Evolutionary conservation across 208 protist species (phyloP).

Genomic region (Strigomonas galati): DNA sequence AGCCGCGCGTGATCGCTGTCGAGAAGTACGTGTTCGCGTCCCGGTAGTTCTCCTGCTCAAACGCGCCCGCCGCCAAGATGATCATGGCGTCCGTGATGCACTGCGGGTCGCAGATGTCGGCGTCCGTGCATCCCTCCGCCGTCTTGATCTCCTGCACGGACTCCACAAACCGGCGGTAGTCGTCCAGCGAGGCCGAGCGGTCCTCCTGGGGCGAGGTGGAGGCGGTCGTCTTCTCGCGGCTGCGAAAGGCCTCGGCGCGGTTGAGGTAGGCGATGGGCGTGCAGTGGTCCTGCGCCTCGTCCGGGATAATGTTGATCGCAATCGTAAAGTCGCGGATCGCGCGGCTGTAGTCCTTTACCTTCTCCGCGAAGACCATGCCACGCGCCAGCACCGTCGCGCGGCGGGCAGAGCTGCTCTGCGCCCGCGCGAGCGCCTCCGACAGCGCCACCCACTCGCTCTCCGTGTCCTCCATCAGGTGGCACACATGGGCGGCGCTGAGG

Average conservation of each 20-base stretch:
- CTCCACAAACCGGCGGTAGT: slow-evolving; percentile 57
- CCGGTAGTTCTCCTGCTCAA: slow-evolving; percentile 40
- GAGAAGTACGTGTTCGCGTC: slow-evolving; percentile 68
- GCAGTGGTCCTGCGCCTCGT: slow-evolving; percentile 38
- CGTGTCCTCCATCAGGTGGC: slow-evolving; percentile 43
- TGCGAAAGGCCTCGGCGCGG: slow-evolving; percentile 63
- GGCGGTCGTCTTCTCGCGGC: slow-evolving; percentile 27
- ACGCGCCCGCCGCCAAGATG: slow-evolving; percentile 77
- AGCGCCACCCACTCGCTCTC: slow-evolving; percentile 51
- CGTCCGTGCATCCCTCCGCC: background rate
- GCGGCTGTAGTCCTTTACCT: slow-evolving; percentile 46
- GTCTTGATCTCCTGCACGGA: slow-evolving; percentile 18
- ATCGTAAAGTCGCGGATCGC: slow-evolving; percentile 84
- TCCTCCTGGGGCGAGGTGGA: slow-evolving; percentile 33
- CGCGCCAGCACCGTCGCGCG: slow-evolving; percentile 65
- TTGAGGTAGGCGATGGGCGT: slow-evolving; percentile 71
- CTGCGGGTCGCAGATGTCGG: slow-evolving; percentile 33
- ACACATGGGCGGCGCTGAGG: slow-evolving; percentile 57
- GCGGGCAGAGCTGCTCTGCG: slow-evolving; percentile 45
- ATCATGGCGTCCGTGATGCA: slow-evolving; percentile 75
- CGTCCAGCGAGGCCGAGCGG: slow-evolving; percentile 41
- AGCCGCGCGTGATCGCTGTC: slow-evolving; percentile 65
- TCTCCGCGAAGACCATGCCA: slow-evolving; percentile 61
- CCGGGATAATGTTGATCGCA: slow-evolving; percentile 40
- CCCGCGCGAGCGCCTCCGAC: slow-evolving; percentile 67